Percentiles rank a stretch among this genome's conserved stretches.
Evolutionary conservation across 2,329 filamentous ascomycete species (phyloP).

Genomic region (Penicillium corylophilum): DNA sequence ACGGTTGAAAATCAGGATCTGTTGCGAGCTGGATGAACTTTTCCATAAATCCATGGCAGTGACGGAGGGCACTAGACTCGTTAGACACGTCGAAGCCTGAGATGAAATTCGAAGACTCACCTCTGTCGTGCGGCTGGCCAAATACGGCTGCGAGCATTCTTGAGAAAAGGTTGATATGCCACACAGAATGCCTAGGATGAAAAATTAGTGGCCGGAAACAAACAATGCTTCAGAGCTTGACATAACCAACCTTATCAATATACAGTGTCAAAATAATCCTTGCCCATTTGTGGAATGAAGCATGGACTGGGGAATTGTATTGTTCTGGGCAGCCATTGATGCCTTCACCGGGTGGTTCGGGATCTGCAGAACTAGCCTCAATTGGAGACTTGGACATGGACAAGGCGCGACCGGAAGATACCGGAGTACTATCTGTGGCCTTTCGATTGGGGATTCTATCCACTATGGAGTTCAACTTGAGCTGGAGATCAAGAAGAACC

Average conservation of each 20-base stretch:
- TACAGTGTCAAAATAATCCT: conserved; percentile 46
- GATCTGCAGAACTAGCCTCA: conserved; percentile 26
- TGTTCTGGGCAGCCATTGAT: conserved; percentile 40
- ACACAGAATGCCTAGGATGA: conserved; percentile 43
- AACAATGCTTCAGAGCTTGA: not conserved
- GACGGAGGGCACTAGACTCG: conserved; percentile 42
- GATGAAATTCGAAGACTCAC: conserved; percentile 20
- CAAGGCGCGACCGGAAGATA: conserved; percentile 19
- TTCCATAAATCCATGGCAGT: conserved; percentile 50
- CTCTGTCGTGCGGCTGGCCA: conserved; percentile 49
- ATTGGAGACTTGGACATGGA: conserved; percentile 31
- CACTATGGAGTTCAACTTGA: conserved; percentile 44
- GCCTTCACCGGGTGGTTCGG: conserved; percentile 37
- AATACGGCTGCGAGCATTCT: conserved; percentile 48
- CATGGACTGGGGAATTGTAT: conserved; percentile 44
- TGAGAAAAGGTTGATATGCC: conserved; percentile 50
- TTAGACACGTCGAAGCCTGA: too few relatives aligned
- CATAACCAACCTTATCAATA: conserved; percentile 41
- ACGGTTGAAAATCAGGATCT: conserved; percentile 48
- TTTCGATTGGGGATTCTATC: conserved; percentile 42
- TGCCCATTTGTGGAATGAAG: conserved; percentile 50
- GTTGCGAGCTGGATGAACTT: conserved; percentile 50
- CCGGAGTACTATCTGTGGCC: conserved; percentile 20
- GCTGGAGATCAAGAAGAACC: conserved; percentile 42
- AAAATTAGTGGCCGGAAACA: conserved; percentile 8